phyloP scores from a whole-genome alignment of 2,329 filamentous ascomycete genomes.

The Sclerotinia nivalis region DNA sequence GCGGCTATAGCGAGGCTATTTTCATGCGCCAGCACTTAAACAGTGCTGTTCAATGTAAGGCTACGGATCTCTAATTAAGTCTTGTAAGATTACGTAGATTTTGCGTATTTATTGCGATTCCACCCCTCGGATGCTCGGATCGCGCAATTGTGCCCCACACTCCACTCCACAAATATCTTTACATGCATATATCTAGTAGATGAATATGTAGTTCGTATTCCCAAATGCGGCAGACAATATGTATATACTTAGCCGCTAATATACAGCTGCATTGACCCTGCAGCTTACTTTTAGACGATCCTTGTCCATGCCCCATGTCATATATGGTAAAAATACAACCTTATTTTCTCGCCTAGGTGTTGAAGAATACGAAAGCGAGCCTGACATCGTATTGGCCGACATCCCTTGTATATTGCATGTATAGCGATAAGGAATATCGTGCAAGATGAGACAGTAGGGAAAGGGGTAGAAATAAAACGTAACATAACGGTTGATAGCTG shows the following conservation, averaged over 20 bases:
- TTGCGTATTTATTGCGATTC: too few relatives aligned
- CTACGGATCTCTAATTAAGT: neutral
- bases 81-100: too few relatives aligned
- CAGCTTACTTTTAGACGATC: constrained; percentile 1
- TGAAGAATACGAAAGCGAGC: neutral
- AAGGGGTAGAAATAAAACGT: neutral
- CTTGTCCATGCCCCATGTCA: neutral
- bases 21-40: neutral
- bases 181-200: neutral
- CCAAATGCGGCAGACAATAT: constrained; percentile 4
- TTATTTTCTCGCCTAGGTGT: neutral
- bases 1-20: neutral
- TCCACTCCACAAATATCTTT: neutral
- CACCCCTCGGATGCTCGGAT: too few relatives aligned
- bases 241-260: neutral
- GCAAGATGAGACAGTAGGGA: neutral
- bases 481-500: neutral
- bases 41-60: neutral
- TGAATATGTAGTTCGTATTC: constrained; percentile 14
- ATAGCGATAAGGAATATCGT: neutral
- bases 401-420: neutral
- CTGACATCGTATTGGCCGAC: neutral
- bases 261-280: neutral
- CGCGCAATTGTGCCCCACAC: neutral
- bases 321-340: neutral